Percentiles rank a stretch among this genome's conserved stretches.
These are phyloP conservation scores for Diaporthe sp. DNA, from an alignment of 2,329 filamentous ascomycete genomes.

Conservation along the genomic window DNA sequence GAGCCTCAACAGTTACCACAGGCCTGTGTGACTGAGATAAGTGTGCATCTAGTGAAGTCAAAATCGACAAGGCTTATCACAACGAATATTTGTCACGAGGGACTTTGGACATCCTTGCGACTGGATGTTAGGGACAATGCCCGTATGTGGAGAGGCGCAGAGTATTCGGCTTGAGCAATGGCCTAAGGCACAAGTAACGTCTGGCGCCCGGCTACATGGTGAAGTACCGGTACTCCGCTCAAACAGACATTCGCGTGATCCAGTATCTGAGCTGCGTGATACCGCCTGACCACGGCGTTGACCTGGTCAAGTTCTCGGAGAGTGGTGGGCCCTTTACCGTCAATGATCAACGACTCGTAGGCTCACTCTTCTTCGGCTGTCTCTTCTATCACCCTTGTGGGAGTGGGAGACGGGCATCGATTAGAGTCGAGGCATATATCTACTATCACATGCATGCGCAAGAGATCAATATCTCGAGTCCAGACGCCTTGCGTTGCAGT, in stretches of 20 bases:
- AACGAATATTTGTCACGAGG: too few relatives aligned
- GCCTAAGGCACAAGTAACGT: background rate
- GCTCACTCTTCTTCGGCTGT: background rate
- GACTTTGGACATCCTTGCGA: background rate
- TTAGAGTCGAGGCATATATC: background rate
- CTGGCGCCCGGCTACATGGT: background rate
- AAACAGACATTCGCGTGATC: background rate
- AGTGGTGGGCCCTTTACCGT: too few relatives aligned
- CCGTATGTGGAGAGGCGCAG: too few relatives aligned
- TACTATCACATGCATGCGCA: background rate
- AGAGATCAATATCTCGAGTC: background rate
- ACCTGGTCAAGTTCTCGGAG: background rate
- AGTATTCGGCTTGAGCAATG: background rate
- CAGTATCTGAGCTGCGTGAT: background rate
- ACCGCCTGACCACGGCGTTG: background rate
- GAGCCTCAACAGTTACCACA: too few relatives aligned
- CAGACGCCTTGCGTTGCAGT: background rate
- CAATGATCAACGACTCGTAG: too few relatives aligned
- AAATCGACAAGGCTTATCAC: too few relatives aligned
- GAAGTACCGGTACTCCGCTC: background rate
- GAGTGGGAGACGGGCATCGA: too few relatives aligned
- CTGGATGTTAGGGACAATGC: background rate
- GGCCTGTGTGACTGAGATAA: too few relatives aligned
- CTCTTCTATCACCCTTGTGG: background rate
- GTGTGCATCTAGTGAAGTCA: too few relatives aligned